Evolutionary conservation across 2,329 filamentous ascomycete species (phyloP).

Genomic region (Fulvia fulva): DNA sequence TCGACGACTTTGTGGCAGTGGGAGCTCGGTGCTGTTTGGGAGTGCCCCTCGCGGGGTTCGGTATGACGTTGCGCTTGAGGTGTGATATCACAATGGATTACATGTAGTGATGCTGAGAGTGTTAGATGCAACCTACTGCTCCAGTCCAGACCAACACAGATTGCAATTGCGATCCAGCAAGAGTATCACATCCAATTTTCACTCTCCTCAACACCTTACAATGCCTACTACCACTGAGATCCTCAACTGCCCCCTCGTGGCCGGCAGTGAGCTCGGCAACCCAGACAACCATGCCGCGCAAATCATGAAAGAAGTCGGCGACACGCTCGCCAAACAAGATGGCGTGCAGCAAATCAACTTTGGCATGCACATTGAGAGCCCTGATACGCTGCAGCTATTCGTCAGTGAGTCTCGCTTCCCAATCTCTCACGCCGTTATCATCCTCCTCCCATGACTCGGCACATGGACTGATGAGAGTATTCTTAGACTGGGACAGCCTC

Average conservation of each 20-base stretch:
- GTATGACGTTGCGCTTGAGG: not conserved
- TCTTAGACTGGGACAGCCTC: conserved; percentile 43
- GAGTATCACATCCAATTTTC: not conserved
- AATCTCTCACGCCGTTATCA: not conserved
- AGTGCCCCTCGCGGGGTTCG: not conserved
- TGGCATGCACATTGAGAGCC: conserved; percentile 40
- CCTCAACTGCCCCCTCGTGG: conserved; percentile 36
- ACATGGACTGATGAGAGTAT: conserved; percentile 5
- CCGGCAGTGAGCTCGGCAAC: conserved; percentile 35
- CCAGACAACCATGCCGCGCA: conserved; percentile 25
- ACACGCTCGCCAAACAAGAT: conserved; percentile 35
- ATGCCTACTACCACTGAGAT: conserved; percentile 41
- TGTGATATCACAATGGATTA: not conserved
- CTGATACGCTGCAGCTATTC: conserved; percentile 35
- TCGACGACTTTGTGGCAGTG: conserved; percentile 24
- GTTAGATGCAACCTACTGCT: not conserved
- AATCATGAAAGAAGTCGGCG: conserved; percentile 33
- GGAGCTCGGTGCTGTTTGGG: conserved; percentile 12
- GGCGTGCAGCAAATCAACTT: conserved; percentile 37
- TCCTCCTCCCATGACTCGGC: not conserved
- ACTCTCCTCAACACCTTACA: not conserved
- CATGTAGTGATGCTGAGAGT: not conserved
- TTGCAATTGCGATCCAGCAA: not conserved
- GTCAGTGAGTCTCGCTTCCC: conserved; percentile 35
- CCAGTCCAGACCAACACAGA: not conserved